Evolutionary conservation across 73 alveolate species (phyloP).

Genomic region (Loxodes magnus): DNA sequence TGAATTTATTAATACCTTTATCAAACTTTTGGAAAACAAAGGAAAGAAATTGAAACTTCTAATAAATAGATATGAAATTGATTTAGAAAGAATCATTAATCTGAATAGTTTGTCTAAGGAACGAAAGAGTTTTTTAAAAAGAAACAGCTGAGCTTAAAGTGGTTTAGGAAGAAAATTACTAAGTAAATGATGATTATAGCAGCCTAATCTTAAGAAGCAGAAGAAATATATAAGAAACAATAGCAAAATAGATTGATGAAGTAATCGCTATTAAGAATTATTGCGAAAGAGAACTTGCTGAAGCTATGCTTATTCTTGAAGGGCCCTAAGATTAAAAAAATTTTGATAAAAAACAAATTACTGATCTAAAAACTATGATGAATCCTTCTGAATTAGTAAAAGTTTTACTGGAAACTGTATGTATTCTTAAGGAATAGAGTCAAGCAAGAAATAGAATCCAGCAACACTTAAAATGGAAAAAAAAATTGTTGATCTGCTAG

Average conservation of each 20-base stretch:
- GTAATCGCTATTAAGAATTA: slow-evolving; percentile 83
- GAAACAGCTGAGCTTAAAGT: slow-evolving; percentile 87
- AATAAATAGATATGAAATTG: slow-evolving; percentile 46
- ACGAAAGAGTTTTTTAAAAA: slow-evolving; percentile 92
- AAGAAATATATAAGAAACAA: slow-evolving; percentile 88
- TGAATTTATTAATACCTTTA: slow-evolving; percentile 95
- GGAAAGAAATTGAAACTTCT: slow-evolving; percentile 18
- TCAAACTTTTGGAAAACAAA: slow-evolving; percentile 59
- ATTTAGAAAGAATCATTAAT: slow-evolving; percentile 73
- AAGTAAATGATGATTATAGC: slow-evolving; percentile 86
- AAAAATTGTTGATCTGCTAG: slow-evolving; percentile 72
- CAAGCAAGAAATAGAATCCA: slow-evolving; percentile 65
- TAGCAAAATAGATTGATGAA: slow-evolving; percentile 74
- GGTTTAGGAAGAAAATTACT: slow-evolving; percentile 91
- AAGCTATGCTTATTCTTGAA: slow-evolving; percentile 67
- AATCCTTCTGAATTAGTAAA: slow-evolving; percentile 67
- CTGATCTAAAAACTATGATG: slow-evolving; percentile 37
- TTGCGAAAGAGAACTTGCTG: slow-evolving; percentile 84
- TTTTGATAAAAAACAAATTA: slow-evolving; percentile 48
- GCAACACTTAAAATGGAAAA: slow-evolving; percentile 43
- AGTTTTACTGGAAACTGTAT: slow-evolving; percentile 77
- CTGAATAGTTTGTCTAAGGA: slow-evolving; percentile 91
- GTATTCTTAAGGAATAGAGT: slow-evolving; percentile 66
- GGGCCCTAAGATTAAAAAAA: slow-evolving; percentile 46
- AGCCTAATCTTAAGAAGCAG: slow-evolving; percentile 92